A percentile compares a stretch with the other conserved stretches of the same genome.
These are phyloP conservation scores for Colletotrichum trifolii DNA, from an alignment of 2,329 filamentous ascomycete genomes.

Conservation along the genomic window DNA sequence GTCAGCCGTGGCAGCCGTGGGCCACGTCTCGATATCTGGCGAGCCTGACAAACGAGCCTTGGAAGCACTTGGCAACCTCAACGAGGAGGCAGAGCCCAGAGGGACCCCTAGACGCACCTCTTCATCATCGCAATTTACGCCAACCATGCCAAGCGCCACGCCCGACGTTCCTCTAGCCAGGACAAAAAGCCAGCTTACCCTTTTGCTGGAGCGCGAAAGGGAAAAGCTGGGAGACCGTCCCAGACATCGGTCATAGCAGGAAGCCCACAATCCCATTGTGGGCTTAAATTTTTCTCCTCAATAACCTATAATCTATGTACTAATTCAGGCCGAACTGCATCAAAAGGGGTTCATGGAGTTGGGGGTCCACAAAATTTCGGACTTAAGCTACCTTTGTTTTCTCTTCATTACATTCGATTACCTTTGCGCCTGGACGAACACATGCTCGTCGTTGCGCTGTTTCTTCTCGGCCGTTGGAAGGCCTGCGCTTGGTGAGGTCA, in stretches of 20 bases:
- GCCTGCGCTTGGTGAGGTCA: background rate
- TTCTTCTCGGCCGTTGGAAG: conserved; percentile 11
- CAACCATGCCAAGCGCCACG: conserved; percentile 60
- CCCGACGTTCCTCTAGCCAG: conserved; percentile 62
- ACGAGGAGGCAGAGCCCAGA: conserved; percentile 9
- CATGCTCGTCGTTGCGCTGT: conserved; percentile 2
- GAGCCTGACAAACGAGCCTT: conserved; percentile 36
- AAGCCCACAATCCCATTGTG: background rate
- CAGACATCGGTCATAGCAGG: conserved; percentile 21
- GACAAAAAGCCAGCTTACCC: conserved; percentile 69
- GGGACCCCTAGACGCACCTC: conserved; percentile 37
- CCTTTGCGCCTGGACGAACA: background rate
- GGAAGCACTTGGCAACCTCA: conserved; percentile 39
- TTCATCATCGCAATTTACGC: conserved; percentile 54
- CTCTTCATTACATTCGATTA: conserved; percentile 10
- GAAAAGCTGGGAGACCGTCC: conserved; percentile 35
- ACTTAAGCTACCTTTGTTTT: conserved; percentile 3
- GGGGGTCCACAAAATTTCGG: conserved; percentile 18
- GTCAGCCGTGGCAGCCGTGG: conserved; percentile 33
- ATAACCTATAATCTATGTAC: conserved; percentile 34
- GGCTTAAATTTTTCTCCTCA: conserved; percentile 9
- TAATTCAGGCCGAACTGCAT: conserved; percentile 34
- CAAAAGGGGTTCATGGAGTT: conserved; percentile 33
- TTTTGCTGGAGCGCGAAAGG: conserved; percentile 67
- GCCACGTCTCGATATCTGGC: conserved; percentile 31